These are phyloP conservation scores for Penicillium manginii DNA, from an alignment of 495 filamentous ascomycete species.

Conservation along the genomic window DNA sequence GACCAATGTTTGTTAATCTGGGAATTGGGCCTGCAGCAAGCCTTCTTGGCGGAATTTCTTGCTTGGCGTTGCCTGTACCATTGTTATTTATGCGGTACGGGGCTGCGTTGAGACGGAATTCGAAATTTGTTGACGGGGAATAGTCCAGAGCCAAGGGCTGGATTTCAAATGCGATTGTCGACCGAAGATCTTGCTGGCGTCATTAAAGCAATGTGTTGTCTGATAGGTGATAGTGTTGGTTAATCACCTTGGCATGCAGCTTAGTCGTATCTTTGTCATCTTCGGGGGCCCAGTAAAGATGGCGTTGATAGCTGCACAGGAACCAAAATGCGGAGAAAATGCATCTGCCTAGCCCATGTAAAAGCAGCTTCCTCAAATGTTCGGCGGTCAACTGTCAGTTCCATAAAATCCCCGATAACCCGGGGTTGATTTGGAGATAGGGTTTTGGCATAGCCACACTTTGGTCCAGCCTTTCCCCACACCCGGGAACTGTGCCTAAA, in stretches of 20 bases:
- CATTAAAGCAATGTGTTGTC: not conserved
- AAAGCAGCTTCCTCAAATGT: not conserved
- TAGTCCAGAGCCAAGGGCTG: not conserved
- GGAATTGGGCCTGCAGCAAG: conserved; percentile 38
- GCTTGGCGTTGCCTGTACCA: conserved; percentile 34
- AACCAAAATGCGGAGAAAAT: not conserved
- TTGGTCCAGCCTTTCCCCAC: not conserved
- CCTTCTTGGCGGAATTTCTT: conserved; percentile 39
- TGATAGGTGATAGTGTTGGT: conserved; percentile 8
- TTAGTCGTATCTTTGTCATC: conserved; percentile 2
- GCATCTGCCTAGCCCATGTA: not conserved
- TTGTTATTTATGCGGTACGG: conserved; percentile 44
- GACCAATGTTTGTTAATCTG: conserved; percentile 37
- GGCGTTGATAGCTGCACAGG: not conserved
- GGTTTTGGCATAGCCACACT: conserved; percentile 2
- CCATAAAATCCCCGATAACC: not conserved
- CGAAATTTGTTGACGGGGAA: conserved; percentile 22
- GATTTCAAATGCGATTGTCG: not conserved
- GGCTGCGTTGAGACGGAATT: conserved; percentile 29
- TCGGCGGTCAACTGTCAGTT: not conserved
- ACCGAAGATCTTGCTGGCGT: not conserved
- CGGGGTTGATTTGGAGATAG: not conserved
- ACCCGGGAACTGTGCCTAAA: not conserved
- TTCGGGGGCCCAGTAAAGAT: not conserved
- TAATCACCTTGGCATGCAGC: conserved; percentile 2